Evolutionary conservation across 2,329 filamentous ascomycete genomes (phyloP).

Genomic region (Blumeria hordei): DNA sequence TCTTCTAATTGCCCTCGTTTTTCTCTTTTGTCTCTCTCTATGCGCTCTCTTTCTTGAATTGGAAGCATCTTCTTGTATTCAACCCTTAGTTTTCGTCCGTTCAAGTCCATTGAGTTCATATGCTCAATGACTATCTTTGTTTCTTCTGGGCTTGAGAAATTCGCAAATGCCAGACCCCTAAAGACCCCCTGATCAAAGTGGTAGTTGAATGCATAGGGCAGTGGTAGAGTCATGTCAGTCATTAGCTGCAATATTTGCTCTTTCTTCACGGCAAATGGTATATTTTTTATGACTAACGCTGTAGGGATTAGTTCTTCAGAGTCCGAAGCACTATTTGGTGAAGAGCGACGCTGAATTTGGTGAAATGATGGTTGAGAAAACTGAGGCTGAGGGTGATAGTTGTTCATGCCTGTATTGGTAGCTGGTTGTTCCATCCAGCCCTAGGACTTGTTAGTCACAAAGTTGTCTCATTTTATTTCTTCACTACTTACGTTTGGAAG

Average conservation of each 20-base stretch:
- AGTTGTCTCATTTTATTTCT: not conserved
- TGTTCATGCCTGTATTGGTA: slow-evolving; percentile 20
- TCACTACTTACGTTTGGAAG: slow-evolving; percentile 46
- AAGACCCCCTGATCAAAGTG: slow-evolving; percentile 98
- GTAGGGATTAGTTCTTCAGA: slow-evolving; percentile 82
- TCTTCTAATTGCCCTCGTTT: slow-evolving; percentile 89
- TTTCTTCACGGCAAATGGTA: slow-evolving; percentile 94
- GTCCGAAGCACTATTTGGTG: slow-evolving; percentile 4
- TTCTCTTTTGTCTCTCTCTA: slow-evolving; percentile 91
- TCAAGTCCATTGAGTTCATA: slow-evolving; percentile 88
- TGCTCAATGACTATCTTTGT: slow-evolving; percentile 78
- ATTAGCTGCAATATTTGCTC: slow-evolving; percentile 83
- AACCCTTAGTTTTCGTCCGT: slow-evolving; percentile 79
- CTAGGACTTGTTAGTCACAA: slow-evolving; percentile 17
- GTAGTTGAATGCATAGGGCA: slow-evolving; percentile 98
- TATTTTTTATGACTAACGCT: slow-evolving; percentile 98
- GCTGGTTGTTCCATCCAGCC: slow-evolving; percentile 33
- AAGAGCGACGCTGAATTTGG: slow-evolving; percentile 7
- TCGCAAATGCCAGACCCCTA: slow-evolving; percentile 84
- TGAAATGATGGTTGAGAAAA: slow-evolving; percentile 9
- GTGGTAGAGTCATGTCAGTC: slow-evolving; percentile 77
- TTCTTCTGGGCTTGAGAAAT: slow-evolving; percentile 89
- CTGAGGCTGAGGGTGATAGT: slow-evolving; percentile 6
- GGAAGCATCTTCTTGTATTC: slow-evolving; percentile 99
- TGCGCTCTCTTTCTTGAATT: slow-evolving; percentile 76